These are phyloP conservation scores for Vaccinium vitisidaea DNA, from an alignment of 148 eudicot species.

Conservation along the genomic window DNA sequence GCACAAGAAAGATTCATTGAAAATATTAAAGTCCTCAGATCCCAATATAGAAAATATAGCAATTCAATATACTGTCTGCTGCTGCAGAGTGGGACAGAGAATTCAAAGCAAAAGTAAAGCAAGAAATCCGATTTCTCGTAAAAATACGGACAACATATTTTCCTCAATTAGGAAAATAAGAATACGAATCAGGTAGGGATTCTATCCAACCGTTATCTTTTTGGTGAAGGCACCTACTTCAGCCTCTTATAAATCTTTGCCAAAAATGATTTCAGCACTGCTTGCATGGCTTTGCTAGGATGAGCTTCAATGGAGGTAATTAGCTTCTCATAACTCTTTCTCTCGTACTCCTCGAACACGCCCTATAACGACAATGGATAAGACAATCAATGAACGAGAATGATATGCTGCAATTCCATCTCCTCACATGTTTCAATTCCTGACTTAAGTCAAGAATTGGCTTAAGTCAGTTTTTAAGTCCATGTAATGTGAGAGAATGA, in stretches of 20 bases:
- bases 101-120: not conserved
- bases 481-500: too few species aligned
- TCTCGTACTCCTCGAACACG: conserved; percentile 73
- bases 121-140: not conserved
- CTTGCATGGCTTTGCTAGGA: conserved; percentile 79
- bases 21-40: not conserved
- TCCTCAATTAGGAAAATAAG: not conserved
- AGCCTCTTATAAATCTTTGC: conserved; percentile 90
- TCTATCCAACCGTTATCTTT: not conserved
- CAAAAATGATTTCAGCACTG: conserved; percentile 78
- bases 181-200: not conserved
- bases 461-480: too few species aligned
- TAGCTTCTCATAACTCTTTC: conserved; percentile 61
- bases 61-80: not conserved
- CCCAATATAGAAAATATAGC: not conserved
- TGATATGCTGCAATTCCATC: not conserved
- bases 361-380: conserved; percentile 31
- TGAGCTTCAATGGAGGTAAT: conserved; percentile 65
- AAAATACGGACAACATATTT: not conserved
- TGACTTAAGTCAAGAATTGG: too few species aligned
- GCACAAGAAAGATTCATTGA: not conserved
- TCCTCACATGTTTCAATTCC: not conserved
- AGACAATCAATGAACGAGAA: not conserved
- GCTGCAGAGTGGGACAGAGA: not conserved
- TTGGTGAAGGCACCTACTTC: conserved; percentile 39